A percentile compares a stretch with the other conserved stretches of the same genome.
phyloP scores from a whole-genome alignment of 2,329 filamentous ascomycete species.

The Botryotinia globosa region DNA sequence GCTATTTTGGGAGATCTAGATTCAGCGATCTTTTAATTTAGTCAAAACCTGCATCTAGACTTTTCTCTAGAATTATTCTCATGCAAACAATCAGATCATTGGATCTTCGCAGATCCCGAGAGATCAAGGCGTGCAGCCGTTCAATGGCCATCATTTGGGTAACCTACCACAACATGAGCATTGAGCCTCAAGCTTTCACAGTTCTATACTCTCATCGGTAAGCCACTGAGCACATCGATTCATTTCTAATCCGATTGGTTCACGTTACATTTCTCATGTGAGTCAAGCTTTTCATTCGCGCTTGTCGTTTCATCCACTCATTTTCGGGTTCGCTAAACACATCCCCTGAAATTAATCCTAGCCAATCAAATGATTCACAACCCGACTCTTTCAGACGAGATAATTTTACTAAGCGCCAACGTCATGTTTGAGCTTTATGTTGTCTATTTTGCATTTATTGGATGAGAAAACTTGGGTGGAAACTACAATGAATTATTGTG shows the following conservation, averaged over 20 bases:
- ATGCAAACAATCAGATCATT: neutral
- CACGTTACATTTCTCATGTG: neutral
- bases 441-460: constrained; percentile 3
- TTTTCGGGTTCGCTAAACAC: neutral
- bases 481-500: neutral
- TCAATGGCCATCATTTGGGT: neutral
- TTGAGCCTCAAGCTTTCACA: neutral
- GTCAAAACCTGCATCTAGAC: neutral
- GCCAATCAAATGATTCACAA: constrained; percentile 5
- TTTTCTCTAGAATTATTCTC: neutral
- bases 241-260: neutral
- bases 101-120: neutral
- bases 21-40: neutral
- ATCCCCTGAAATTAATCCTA: constrained; percentile 8
- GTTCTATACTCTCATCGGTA: neutral
- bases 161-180: neutral
- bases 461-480: neutral
- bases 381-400: neutral
- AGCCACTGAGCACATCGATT: neutral
- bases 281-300: constrained; percentile 10
- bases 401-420: constrained; percentile 7
- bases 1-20: constrained; percentile 1
- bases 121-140: neutral
- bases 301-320: constrained; percentile 11
- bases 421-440: neutral